A percentile compares a stretch with the other conserved stretches of the same genome.
phyloP scores from a whole-genome alignment of 2,329 filamentous ascomycete genomes.

The Pleomassaria siparia region DNA sequence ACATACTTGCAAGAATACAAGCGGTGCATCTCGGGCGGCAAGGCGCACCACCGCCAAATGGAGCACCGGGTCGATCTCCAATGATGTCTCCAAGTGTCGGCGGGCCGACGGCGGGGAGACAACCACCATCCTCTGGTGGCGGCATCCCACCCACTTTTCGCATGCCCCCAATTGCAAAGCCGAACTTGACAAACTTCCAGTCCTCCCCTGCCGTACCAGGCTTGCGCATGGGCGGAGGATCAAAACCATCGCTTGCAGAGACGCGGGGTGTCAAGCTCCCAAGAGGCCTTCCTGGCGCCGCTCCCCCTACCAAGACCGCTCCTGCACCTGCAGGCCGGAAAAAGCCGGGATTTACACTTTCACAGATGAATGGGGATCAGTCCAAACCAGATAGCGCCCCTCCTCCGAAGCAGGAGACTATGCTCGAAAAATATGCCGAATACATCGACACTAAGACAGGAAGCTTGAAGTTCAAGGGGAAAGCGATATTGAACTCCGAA shows the following conservation, averaged over 20 bases:
- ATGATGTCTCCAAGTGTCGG: slow-evolving; percentile 24
- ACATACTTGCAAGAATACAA: slow-evolving; percentile 70
- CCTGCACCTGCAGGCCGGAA: slow-evolving; percentile 41
- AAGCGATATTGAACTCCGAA: slow-evolving; percentile 82
- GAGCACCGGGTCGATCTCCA: slow-evolving; percentile 25
- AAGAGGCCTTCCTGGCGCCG: slow-evolving; percentile 51
- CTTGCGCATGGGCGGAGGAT: slow-evolving; percentile 48
- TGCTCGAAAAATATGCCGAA: slow-evolving; percentile 71
- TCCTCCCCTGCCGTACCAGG: slow-evolving; percentile 52
- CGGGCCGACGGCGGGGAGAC: slow-evolving; percentile 13
- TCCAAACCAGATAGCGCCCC: slow-evolving; percentile 14
- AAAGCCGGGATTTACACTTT: slow-evolving; percentile 47
- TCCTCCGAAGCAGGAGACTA: slow-evolving; percentile 39
- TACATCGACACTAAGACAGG: slow-evolving; percentile 91
- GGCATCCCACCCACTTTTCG: slow-evolving; percentile 49
- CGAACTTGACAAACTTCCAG: slow-evolving; percentile 45
- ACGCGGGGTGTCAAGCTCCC: slow-evolving; percentile 66
- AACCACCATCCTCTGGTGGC: slow-evolving; percentile 31
- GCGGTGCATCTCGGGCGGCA: slow-evolving; percentile 68
- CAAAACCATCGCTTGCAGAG: slow-evolving; percentile 65
- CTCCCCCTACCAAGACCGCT: slow-evolving; percentile 44
- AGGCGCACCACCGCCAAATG: slow-evolving; percentile 51
- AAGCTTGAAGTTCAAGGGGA: slow-evolving; percentile 88
- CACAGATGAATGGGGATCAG: slow-evolving; percentile 45
- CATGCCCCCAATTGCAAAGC: slow-evolving; percentile 45